Evolutionary conservation across 176 grass and related monocot species (phyloP).

Genomic region (Oryza coarctata): DNA sequence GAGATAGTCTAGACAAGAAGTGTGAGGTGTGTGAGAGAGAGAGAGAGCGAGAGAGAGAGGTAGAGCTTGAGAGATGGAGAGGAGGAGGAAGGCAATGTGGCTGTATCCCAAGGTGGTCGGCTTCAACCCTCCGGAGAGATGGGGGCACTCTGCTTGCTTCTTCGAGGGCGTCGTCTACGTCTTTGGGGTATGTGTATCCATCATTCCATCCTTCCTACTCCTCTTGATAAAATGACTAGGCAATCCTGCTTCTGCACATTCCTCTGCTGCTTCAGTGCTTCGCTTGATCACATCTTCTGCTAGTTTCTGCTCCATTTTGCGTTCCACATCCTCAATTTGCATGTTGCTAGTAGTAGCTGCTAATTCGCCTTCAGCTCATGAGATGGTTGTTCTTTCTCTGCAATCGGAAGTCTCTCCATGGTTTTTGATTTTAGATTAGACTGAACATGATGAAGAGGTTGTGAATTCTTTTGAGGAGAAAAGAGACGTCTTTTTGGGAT

Average conservation of each 20-base stretch:
- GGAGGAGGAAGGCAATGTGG: slow-evolving; percentile 93
- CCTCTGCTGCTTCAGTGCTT: neutral
- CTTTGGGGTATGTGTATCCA: slow-evolving; percentile 69
- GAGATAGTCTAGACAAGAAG: neutral
- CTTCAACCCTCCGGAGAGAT: slow-evolving; percentile 91
- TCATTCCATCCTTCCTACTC: neutral
- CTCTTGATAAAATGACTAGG: neutral
- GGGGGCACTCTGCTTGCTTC: slow-evolving; percentile 97
- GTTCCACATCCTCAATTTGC: neutral
- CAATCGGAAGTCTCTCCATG: neutral
- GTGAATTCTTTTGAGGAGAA: slow-evolving; percentile 14
- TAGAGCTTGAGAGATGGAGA: slow-evolving; percentile 39
- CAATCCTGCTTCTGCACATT: neutral
- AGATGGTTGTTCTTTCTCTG: neutral
- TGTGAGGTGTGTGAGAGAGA: no score
- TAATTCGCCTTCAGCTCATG: neutral
- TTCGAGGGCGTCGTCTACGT: slow-evolving; percentile 74
- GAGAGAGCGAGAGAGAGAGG: neutral
- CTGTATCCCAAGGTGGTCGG: slow-evolving; percentile 85
- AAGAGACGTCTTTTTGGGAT: slow-evolving; percentile 30
- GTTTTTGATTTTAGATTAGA: neutral
- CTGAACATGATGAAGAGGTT: neutral
- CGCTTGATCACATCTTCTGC: slow-evolving; percentile 4
- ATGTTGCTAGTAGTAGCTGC: neutral
- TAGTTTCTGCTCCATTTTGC: neutral